Base-by-base conservation (phyloP, 441 rosid genomes). In the Biscutella laevigata region DNA sequence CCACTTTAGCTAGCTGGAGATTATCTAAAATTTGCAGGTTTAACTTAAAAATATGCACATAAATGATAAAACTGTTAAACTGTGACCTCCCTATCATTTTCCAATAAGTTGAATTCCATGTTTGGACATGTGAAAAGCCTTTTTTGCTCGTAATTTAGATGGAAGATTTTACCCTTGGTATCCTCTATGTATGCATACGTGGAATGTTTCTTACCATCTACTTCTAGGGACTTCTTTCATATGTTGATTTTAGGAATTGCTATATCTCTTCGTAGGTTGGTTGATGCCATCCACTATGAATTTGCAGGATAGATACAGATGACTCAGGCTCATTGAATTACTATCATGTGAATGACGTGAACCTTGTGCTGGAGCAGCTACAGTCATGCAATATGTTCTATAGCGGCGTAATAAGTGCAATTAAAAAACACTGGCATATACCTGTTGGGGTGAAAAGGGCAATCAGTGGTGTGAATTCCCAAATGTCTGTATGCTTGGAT, bases 241-340 rank as follows among this genome's bases (percentile, higher is more conserved):
- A 35, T 20, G 53, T 52, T 57, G 38, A 34, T 48, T 34, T n/a
- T 55, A 29, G 34, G 55, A 47, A 20, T 44, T 47, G 36, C 47
- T 49, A 32, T 32, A 55, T 36, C n/a, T 45, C 39, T 72, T 51
- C 22, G n/a, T 50, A 63, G 39, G 56, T 25, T 62, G 41, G 53
- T 35, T 64, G 71, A 51, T 66, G 11, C 50, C 46, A 27, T 19
- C 33, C 39, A 44, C 53, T 20, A 39, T 59, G 39, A 48, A 47
- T 37, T 69, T 82, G 74, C 98, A 91, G 98, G 80, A 74, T 86
- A 45, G 91, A 92, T 60, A 74, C 86, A 39, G 71, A 66, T 56
- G 80, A 64, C 41, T 22, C 62, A 11, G 86, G 76, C 33, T 62
- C 43, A 10, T 66, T 73, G 61, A 79, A 72, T 67, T 86, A 74